Evolutionary conservation across 2,329 filamentous ascomycete species (phyloP).

Genomic region (Lachnellula arida): DNA sequence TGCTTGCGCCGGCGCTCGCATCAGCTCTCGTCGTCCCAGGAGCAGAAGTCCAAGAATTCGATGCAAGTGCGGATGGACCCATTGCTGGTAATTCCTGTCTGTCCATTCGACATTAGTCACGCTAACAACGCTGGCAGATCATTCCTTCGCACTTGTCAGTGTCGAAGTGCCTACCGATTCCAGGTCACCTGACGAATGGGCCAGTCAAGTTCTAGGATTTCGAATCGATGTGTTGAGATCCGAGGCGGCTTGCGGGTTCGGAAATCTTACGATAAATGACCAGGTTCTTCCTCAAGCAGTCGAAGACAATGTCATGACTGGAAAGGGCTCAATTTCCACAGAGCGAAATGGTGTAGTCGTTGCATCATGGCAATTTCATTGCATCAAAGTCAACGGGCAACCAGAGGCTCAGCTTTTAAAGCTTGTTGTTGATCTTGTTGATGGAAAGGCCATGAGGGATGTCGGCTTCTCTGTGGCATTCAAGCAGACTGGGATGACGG

Average conservation of each 20-base stretch:
- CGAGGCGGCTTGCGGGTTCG: constrained; percentile 41
- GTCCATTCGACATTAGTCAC: not conserved
- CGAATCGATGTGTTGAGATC: constrained; percentile 43
- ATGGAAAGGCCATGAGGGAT: constrained; percentile 38
- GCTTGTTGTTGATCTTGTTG: constrained; percentile 40
- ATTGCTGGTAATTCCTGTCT: not conserved
- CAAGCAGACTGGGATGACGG: constrained; percentile 39
- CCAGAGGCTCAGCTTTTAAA: constrained; percentile 42
- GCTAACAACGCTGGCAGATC: constrained; percentile 10
- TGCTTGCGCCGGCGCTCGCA: constrained; percentile 28
- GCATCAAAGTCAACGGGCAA: constrained; percentile 37
- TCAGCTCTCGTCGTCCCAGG: constrained; percentile 19
- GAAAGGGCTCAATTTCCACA: constrained; percentile 39
- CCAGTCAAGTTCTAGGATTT: constrained; percentile 24
- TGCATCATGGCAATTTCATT: constrained; percentile 46
- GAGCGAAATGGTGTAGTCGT: constrained; percentile 36
- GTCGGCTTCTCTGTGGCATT: constrained; percentile 42
- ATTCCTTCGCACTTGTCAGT: constrained; percentile 15
- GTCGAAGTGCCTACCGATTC: constrained; percentile 15
- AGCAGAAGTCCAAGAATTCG: constrained; percentile 3
- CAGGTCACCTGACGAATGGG: constrained; percentile 21
- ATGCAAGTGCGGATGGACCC: not conserved
- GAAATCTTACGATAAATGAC: constrained; percentile 45
- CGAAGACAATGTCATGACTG: constrained; percentile 29
- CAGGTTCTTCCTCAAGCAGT: constrained; percentile 37